Evolutionary conservation across 176 grass and related monocot genomes (phyloP), one percentile per base, ranked within the genome.

Genomic region (Lolium perenne): DNA sequence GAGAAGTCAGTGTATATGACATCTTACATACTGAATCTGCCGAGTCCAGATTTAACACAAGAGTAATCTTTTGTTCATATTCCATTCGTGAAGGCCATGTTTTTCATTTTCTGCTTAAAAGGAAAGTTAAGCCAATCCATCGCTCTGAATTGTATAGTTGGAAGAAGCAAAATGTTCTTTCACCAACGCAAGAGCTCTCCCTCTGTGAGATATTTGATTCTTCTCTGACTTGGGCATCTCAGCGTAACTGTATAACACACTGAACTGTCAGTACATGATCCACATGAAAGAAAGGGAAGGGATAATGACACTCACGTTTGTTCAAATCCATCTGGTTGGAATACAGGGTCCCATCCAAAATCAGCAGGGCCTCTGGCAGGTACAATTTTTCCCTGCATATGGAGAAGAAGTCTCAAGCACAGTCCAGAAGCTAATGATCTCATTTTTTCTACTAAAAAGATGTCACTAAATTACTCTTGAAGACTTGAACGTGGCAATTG

Each of bases 291-390:
- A 20, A 76, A 6, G 11, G 43, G 1, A 46, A 62, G 51, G 53
- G 40, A 74, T 68, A 18, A 66, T 25, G 9, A 81, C 14, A 82
- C 77, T 89, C 82, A 96, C 97, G 92, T 99, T 87, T 96, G 87
- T 57, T 96, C 92, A 68, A 93, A 99, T 71, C 94, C 94, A 81
- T 93, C 92, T 69, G 94, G 97, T 81, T 96, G 90, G 86, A 94
- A 99, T 84, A 99, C 86, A 29, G 94, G 94, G 72, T 99, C 94
- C 94, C 94, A 99, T 88, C 97, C 92, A 93, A 99, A 99, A 99
- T 96, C 92, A 82, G 71, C 47, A 82, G 94, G 94, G 8, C 94
- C 94, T 82, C 86, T 93, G 38, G 94, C 91, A 85, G 92, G 87
- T 50, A 96, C 97, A 23, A 99, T 90, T 85, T 85, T 87, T 55